These are phyloP conservation scores for Ganoderma sinense DNA, from an alignment of 1,284 basidiomycete genomes.

Conservation along the genomic window DNA sequence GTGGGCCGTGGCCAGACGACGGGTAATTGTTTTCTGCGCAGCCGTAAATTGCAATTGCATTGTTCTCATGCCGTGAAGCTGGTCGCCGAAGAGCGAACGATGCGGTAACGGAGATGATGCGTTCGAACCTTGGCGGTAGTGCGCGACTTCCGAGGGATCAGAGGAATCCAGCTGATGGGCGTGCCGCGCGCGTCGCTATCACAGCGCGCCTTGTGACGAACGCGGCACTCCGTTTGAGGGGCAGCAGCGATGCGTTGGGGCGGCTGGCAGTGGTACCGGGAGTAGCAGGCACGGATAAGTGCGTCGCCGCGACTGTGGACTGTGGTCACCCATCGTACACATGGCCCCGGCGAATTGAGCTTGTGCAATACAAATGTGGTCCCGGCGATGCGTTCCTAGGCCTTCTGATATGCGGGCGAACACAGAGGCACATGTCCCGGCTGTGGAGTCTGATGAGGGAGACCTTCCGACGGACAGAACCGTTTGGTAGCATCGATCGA, in stretches of 20 bases:
- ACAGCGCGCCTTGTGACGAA: not conserved
- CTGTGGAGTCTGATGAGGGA: not conserved
- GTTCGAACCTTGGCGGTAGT: not conserved
- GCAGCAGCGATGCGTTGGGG: not conserved
- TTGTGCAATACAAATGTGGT: not conserved
- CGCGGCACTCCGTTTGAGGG: not conserved
- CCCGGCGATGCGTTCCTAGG: not conserved
- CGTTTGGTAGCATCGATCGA: not conserved
- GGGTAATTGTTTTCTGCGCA: not conserved
- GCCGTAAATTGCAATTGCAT: not conserved
- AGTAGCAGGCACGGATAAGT: too few species aligned
- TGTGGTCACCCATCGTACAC: not conserved
- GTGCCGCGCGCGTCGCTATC: not conserved
- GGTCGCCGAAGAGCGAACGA: not conserved
- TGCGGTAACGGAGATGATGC: not conserved
- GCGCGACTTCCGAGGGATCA: not conserved
- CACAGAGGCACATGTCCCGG: not conserved
- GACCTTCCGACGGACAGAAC: not conserved
- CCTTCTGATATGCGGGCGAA: not conserved
- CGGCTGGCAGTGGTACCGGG: too few species aligned
- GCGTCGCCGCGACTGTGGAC: not conserved
- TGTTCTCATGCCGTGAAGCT: not conserved
- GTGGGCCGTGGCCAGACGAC: not conserved
- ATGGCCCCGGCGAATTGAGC: not conserved
- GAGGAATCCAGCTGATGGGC: not conserved